Evolutionary conservation across 1,139 yeast species (phyloP), one percentile per base, ranked within the genome.

Genomic region (Lodderomyces beijingensis): DNA sequence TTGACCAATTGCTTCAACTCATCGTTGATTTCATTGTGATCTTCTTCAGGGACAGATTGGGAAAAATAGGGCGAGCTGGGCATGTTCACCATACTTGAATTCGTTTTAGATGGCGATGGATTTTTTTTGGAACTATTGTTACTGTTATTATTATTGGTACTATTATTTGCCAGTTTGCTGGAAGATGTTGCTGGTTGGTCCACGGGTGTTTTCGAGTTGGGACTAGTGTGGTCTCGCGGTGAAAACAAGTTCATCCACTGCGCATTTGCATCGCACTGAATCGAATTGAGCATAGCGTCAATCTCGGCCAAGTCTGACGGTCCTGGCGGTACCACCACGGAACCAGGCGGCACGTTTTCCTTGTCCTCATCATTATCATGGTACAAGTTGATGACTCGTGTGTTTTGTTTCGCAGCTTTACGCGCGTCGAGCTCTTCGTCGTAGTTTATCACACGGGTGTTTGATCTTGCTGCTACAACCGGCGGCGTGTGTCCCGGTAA

Each of bases 381-480:
- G 21, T 34, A 31, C n/a, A 67, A 36, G 40, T 63, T 64, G 27
- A 68, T 68, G 5, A 68, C 67, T 38, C 72, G 49, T 4, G 74
- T 68, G 38, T 67, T 67, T n/a, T 59, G 51, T 40, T 67, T 66
- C 10, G 70, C 64, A 4, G 74, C 74, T 53, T 65, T 56, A 66
- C 62, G 62, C 10, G 72, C 30, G 22, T 41, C 44, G 15, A 26
- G 34, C 22, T 42, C 41, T 16, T 35, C 37, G n/a, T n/a, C 22
- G 14, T 10, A 10, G 42, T 64, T 66, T 27, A 69, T 69, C 5
- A 69, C 65, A 39, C 73, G 49, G 3, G 75, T 69, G 39, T 69
- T 68, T 15, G 63, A 56, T 43, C 68, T 69, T 5, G 73, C 65
- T 3, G 75, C 75, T 51, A 68, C 55, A 70, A 65, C 65, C 11